A percentile compares a stretch with the other conserved stretches of the same genome.
These are phyloP conservation scores for Globisporangium yorkense DNA, from an alignment of 352 stramenopile genomes.

Conservation along the genomic window DNA sequence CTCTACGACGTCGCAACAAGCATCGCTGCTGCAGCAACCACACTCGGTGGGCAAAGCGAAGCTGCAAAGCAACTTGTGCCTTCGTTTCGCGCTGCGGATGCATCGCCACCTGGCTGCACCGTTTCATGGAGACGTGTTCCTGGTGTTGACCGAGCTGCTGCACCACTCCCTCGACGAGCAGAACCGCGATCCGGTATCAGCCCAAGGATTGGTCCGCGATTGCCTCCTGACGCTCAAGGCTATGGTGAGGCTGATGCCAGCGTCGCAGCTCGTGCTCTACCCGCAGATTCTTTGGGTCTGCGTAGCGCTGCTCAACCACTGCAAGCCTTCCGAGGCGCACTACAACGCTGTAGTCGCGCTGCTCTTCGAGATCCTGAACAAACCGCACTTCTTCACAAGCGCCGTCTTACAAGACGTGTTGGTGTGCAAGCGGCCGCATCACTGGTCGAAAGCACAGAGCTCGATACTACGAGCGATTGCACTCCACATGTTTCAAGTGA, in stretches of 20 bases:
- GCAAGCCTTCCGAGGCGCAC: slow-evolving; percentile 15
- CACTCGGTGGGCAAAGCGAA: background rate
- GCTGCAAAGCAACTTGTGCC: slow-evolving; percentile 20
- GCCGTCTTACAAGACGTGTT: slow-evolving; percentile 38
- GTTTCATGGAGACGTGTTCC: slow-evolving; percentile 59
- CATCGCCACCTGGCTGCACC: slow-evolving; percentile 38
- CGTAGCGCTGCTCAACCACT: slow-evolving; percentile 63
- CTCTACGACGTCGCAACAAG: background rate
- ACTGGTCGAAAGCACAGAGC: slow-evolving; percentile 34
- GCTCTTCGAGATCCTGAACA: slow-evolving; percentile 34
- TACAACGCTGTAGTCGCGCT: slow-evolving; percentile 30
- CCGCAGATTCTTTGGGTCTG: slow-evolving; percentile 72
- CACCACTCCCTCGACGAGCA: slow-evolving; percentile 39
- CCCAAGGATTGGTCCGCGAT: slow-evolving; percentile 30
- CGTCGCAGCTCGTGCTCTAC: slow-evolving; percentile 52
- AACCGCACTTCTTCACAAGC: slow-evolving; percentile 40
- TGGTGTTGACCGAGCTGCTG: slow-evolving; percentile 50
- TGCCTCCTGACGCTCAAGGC: slow-evolving; percentile 34
- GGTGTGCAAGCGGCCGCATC: slow-evolving; percentile 34
- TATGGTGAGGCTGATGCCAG: slow-evolving; percentile 43
- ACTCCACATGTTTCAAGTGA: slow-evolving; percentile 20
- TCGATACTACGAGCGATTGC: slow-evolving; percentile 46
- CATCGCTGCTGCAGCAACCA: background rate
- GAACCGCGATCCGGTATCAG: slow-evolving; percentile 8
- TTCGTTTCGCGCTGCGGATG: slow-evolving; percentile 47